These are phyloP conservation scores for Porcisia deanei DNA, from an alignment of 208 protist genomes.

Conservation along the genomic window DNA sequence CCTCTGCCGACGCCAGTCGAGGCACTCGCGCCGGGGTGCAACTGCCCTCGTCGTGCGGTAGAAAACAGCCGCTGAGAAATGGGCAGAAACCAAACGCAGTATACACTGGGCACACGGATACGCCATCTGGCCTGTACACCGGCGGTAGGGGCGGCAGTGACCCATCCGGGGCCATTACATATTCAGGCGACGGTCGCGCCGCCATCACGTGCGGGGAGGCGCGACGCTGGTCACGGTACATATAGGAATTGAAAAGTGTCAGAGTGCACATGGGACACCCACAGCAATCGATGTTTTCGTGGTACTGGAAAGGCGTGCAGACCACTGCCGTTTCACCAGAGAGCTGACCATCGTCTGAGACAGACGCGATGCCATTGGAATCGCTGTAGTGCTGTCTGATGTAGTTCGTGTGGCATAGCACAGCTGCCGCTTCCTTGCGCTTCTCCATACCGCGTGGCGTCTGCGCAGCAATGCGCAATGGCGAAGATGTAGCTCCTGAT, in stretches of 20 bases:
- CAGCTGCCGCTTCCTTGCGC: neutral
- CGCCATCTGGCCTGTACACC: constrained; percentile 20
- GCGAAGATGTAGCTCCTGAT: neutral
- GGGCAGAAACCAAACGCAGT: constrained; percentile 82
- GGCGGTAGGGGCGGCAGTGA: constrained; percentile 46
- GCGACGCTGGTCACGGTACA: constrained; percentile 77
- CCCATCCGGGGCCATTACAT: constrained; percentile 28
- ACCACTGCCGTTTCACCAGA: constrained; percentile 9
- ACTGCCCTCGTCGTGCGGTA: constrained; percentile 51
- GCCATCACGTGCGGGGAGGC: constrained; percentile 81
- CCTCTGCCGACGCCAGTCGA: constrained; percentile 37
- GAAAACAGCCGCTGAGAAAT: constrained; percentile 67
- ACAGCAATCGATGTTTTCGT: constrained; percentile 42
- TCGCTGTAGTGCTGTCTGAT: constrained; percentile 14
- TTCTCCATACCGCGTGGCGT: neutral
- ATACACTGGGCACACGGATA: constrained; percentile 68
- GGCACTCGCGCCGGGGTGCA: constrained; percentile 29
- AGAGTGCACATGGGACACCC: constrained; percentile 76
- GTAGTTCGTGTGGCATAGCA: constrained; percentile 3
- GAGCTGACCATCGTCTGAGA: constrained; percentile 13
- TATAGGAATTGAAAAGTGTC: constrained; percentile 53
- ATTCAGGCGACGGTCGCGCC: constrained; percentile 66
- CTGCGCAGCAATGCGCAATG: neutral
- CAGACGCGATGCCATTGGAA: constrained; percentile 18
- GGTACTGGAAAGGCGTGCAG: constrained; percentile 9